phyloP scores from a whole-genome alignment of 768 basidiomycete genomes.

The Strobilomyces echinocephalus region DNA sequence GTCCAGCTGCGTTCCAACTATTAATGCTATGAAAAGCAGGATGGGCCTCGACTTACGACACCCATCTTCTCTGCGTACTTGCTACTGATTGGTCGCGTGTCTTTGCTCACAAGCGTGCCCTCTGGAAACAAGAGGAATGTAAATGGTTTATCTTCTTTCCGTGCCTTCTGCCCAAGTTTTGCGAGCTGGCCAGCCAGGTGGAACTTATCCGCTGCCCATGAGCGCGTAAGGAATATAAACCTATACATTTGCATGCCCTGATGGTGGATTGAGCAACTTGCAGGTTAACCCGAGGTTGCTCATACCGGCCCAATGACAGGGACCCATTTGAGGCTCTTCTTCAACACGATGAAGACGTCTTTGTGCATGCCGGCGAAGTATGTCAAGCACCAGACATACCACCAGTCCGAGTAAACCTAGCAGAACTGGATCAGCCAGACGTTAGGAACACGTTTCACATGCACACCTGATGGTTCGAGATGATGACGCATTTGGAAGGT shows the following conservation, averaged over 20 bases:
- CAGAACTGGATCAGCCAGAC: constrained; percentile 3
- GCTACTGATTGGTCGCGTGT: constrained; percentile 81
- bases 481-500: constrained; percentile 76
- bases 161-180: constrained; percentile 63
- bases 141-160: constrained; percentile 63
- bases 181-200: constrained; percentile 64
- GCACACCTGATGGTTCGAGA: constrained; percentile 88
- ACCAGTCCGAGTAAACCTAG: constrained; percentile 77
- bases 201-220: constrained; percentile 80
- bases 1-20: constrained; percentile 52
- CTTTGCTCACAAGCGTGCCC: constrained; percentile 85
- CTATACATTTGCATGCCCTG: constrained; percentile 92
- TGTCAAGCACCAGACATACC: constrained; percentile 82
- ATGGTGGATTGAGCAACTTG: constrained; percentile 5
- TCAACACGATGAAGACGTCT: constrained; percentile 86
- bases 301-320: constrained; percentile 87
- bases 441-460: not conserved
- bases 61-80: constrained; percentile 86
- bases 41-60: constrained; percentile 56
- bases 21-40: constrained; percentile 11
- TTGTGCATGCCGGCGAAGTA: constrained; percentile 67
- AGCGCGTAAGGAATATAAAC: constrained; percentile 90
- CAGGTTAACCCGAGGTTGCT: not conserved
- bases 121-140: constrained; percentile 91
- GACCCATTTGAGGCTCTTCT: constrained; percentile 82